Evolutionary conservation across 2,329 filamentous ascomycete species (phyloP).

Genomic region (Chaetomium sp.): DNA sequence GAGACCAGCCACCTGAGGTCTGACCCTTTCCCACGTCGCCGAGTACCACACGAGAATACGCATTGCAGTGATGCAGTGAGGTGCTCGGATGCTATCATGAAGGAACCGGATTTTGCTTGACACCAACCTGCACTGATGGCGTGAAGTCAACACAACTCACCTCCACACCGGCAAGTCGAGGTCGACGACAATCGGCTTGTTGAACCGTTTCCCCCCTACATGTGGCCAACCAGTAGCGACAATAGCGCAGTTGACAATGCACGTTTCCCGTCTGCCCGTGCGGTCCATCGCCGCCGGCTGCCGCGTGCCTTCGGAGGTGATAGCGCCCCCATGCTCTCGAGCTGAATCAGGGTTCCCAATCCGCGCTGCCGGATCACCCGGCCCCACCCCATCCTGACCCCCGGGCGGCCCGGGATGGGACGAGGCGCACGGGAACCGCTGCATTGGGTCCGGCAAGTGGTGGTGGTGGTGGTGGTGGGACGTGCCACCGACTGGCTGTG

Average conservation of each 20-base stretch:
- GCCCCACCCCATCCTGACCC: conserved; percentile 3
- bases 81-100: neutral
- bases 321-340: conserved; percentile 33
- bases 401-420: neutral
- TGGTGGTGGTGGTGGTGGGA: conserved; percentile 36
- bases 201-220: conserved; percentile 62
- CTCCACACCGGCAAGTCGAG: conserved; percentile 67
- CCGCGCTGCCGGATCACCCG: neutral
- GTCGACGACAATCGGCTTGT: conserved; percentile 85
- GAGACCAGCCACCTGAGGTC: neutral
- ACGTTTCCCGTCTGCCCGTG: conserved; percentile 64
- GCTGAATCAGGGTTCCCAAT: neutral
- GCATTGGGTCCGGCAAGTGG: conserved; percentile 37
- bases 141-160: conserved; percentile 23
- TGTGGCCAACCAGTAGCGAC: conserved; percentile 69
- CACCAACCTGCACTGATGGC: neutral
- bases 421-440: conserved; percentile 19
- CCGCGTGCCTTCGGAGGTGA: conserved; percentile 32
- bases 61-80: neutral
- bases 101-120: neutral
- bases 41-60: too few species aligned
- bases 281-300: conserved; percentile 44
- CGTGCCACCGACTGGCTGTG: conserved; percentile 28
- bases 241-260: conserved; percentile 77
- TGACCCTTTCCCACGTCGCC: too few species aligned